Evolutionary conservation across 169 alveolate genomes (phyloP).

Genomic region (Theileria equi): DNA sequence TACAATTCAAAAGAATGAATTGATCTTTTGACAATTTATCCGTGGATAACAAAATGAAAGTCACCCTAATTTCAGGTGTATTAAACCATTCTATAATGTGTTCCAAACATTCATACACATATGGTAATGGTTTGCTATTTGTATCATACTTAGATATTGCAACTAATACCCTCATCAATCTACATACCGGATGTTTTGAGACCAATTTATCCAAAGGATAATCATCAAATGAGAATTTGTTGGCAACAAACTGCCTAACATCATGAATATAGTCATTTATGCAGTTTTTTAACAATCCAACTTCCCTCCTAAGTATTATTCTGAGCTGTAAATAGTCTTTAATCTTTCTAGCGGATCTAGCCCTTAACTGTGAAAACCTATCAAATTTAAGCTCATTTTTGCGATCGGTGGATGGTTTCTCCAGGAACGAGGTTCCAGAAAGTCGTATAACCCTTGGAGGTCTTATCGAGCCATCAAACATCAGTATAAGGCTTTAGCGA

Average conservation of each 20-base stretch:
- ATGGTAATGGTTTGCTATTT: constrained; percentile 3
- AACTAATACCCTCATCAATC: constrained; percentile 16
- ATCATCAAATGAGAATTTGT: neutral
- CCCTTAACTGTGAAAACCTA: neutral
- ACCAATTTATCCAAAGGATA: constrained; percentile 5
- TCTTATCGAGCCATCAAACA: constrained; percentile 52
- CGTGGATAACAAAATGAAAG: neutral
- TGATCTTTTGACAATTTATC: constrained; percentile 5
- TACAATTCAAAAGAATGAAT: neutral
- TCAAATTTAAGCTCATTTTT: constrained; percentile 7
- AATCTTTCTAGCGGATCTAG: neutral
- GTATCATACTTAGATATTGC: constrained; percentile 13
- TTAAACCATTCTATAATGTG: constrained; percentile 7
- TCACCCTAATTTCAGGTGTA: neutral
- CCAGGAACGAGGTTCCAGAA: constrained; percentile 54
- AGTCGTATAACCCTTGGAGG: constrained; percentile 56
- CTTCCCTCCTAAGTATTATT: neutral
- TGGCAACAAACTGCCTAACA: neutral
- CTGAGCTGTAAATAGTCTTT: neutral
- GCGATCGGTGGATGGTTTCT: neutral
- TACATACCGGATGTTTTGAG: constrained; percentile 26
- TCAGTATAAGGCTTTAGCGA: neutral
- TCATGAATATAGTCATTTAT: neutral
- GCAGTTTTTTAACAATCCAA: neutral
- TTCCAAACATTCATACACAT: neutral